These are phyloP conservation scores for Taxawa tesnikishii DNA, from an alignment of 2,329 filamentous ascomycete genomes.

Conservation along the genomic window DNA sequence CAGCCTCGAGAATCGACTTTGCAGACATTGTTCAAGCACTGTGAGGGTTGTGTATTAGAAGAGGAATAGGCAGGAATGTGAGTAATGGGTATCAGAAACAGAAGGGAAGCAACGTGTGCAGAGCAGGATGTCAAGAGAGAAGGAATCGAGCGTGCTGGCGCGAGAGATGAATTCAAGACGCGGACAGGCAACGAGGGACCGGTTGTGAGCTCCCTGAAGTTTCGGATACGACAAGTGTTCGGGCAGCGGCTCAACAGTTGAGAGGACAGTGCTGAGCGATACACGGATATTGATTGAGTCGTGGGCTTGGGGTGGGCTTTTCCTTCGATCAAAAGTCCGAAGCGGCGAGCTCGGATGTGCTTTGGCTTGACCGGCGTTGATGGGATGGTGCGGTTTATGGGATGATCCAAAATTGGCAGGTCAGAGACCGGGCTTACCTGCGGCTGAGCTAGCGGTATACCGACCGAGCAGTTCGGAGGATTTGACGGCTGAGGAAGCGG, in stretches of 20 bases:
- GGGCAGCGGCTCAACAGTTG: conserved; percentile 1
- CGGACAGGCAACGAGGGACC: background rate
- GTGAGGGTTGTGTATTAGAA: conserved; percentile 3
- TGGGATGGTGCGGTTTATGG: background rate
- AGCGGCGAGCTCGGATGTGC: background rate
- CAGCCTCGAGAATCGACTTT: conserved; percentile 96
- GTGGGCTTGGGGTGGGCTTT: background rate
- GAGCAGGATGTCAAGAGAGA: background rate
- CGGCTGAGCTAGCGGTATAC: background rate
- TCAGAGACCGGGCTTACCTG: background rate
- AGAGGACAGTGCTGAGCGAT: conserved; percentile 1
- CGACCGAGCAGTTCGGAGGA: conserved; percentile 6
- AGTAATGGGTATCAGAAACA: conserved; percentile 2
- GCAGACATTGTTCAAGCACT: conserved; percentile 60
- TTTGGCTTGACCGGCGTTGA: background rate
- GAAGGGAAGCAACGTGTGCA: background rate
- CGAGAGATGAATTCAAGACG: background rate
- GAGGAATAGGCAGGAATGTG: background rate
- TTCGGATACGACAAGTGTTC: conserved; percentile 4
- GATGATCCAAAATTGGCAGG: background rate
- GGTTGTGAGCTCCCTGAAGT: background rate
- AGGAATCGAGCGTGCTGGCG: background rate
- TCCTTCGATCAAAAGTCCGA: background rate
- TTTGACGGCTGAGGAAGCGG: too few species aligned
- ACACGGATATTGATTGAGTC: conserved; percentile 1